Conservation (phyloP, 2,329 filamentous ascomycete genomes). For the Thelonectria discophora region DNA sequence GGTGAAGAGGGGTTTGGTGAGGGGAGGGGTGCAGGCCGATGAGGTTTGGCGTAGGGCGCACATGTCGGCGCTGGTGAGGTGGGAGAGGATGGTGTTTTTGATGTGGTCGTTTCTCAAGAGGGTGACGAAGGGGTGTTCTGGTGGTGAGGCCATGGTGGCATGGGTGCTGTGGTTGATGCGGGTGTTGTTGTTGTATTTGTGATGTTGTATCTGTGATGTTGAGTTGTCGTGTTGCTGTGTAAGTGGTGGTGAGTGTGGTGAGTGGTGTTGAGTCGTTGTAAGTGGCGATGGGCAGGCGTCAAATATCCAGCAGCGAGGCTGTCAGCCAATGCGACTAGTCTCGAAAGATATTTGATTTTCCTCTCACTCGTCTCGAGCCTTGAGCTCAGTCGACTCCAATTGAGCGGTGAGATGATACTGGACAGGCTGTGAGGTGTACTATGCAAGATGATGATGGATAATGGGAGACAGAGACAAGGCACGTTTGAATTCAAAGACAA, state of each 20-base stretch:
- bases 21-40: constrained; percentile 74
- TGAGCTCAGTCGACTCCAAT: constrained; percentile 22
- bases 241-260: background rate
- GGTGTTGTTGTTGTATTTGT: background rate
- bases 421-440: constrained; percentile 7
- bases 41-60: constrained; percentile 72
- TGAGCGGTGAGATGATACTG: constrained; percentile 18
- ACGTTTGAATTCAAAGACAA: background rate
- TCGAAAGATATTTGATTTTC: constrained; percentile 10
- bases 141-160: constrained; percentile 59
- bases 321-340: constrained; percentile 23
- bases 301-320: constrained; percentile 6
- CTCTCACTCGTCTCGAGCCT: constrained; percentile 16
- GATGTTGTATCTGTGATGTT: no score
- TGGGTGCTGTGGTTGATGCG: constrained; percentile 50
- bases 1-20: constrained; percentile 75
- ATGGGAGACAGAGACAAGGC: constrained; percentile 1
- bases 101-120: constrained; percentile 63
- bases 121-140: constrained; percentile 60
- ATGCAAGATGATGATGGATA: background rate
- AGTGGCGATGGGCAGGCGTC: constrained; percentile 27
- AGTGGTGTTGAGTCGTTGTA: constrained; percentile 22
- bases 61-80: constrained; percentile 61
- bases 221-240: no score
- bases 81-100: constrained; percentile 59